Percentiles rank a stretch among this genome's conserved stretches.
These are phyloP conservation scores for Lentithecium fluviatile DNA, from an alignment of 495 filamentous ascomycete species.

Conservation along the genomic window DNA sequence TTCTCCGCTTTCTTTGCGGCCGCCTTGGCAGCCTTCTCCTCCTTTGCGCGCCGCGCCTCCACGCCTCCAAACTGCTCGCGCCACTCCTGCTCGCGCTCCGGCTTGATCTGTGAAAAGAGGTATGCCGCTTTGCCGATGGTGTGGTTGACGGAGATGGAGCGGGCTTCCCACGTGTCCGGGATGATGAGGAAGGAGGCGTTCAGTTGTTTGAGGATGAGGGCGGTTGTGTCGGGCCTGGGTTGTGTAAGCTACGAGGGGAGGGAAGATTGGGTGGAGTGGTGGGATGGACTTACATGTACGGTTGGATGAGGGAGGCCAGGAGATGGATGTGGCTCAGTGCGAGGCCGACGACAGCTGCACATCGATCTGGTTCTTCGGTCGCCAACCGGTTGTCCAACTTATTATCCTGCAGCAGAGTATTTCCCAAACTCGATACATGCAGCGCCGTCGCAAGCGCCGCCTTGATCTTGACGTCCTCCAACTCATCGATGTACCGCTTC, in stretches of 20 bases:
- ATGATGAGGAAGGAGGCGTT: conserved; percentile 63
- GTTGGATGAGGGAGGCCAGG: conserved; percentile 69
- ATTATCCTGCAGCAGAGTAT: conserved; percentile 77
- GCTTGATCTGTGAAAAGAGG: conserved; percentile 80
- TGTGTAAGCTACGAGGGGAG: background rate
- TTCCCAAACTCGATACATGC: conserved; percentile 69
- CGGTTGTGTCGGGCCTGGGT: conserved; percentile 55
- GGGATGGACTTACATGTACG: conserved; percentile 61
- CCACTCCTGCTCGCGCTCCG: conserved; percentile 82
- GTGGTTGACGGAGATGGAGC: conserved; percentile 66
- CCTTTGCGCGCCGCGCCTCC: conserved; percentile 60
- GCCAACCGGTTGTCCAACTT: conserved; percentile 78
- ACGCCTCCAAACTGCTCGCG: conserved; percentile 76
- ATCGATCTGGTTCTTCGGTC: conserved; percentile 67
- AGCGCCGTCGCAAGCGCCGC: conserved; percentile 69
- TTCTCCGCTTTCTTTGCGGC: conserved; percentile 57
- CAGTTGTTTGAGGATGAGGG: conserved; percentile 72
- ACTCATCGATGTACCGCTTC: conserved; percentile 66
- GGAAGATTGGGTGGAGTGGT: background rate
- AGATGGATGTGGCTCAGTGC: conserved; percentile 82
- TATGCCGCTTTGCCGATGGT: conserved; percentile 78
- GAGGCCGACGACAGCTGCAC: conserved; percentile 70
- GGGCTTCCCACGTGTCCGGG: conserved; percentile 66
- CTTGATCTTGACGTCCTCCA: conserved; percentile 74
- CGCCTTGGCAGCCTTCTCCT: conserved; percentile 56